Conservation (phyloP, 805 yeast genomes). For the Ogataea ramenticola region DNA sequence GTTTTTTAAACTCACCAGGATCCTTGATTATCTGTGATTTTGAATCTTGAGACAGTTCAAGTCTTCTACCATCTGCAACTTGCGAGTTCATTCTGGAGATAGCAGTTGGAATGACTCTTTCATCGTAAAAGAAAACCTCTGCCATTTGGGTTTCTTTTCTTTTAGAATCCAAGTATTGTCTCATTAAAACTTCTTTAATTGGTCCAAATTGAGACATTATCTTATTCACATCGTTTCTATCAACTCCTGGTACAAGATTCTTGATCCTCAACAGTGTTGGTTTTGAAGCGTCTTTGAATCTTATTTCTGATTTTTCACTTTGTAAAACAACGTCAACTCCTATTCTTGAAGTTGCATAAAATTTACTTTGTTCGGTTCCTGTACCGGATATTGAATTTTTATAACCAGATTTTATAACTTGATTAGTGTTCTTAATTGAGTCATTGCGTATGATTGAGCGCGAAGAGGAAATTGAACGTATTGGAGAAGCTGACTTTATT, state of each 20-base stretch:
- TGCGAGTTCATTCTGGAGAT: conserved; percentile 31
- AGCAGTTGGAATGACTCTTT: conserved; percentile 23
- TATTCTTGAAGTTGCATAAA: too few relatives aligned
- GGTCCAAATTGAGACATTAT: conserved; percentile 19
- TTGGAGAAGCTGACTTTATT: not conserved
- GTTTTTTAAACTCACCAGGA: not conserved
- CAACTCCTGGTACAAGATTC: conserved; percentile 25
- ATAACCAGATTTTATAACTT: too few relatives aligned
- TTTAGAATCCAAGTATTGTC: conserved; percentile 16
- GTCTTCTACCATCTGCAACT: conserved; percentile 39
- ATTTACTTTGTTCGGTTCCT: too few relatives aligned
- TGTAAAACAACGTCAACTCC: too few relatives aligned
- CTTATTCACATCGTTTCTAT: conserved; percentile 19
- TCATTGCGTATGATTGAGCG: too few relatives aligned
- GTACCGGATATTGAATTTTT: too few relatives aligned
- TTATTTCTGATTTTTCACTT: conserved; percentile 2
- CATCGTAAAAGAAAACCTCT: conserved; percentile 25
- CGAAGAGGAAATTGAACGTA: too few relatives aligned
- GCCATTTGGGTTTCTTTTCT: conserved; percentile 29
- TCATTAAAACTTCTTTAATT: conserved; percentile 15
- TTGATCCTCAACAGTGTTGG: conserved; percentile 21
- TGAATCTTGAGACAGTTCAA: conserved; percentile 26
- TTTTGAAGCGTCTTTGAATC: conserved; percentile 16
- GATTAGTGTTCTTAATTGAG: too few relatives aligned
- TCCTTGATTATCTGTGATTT: conserved; percentile 7